Evolutionary conservation across 305 asterid genomes (phyloP).

Genomic region (Vinca major): DNA sequence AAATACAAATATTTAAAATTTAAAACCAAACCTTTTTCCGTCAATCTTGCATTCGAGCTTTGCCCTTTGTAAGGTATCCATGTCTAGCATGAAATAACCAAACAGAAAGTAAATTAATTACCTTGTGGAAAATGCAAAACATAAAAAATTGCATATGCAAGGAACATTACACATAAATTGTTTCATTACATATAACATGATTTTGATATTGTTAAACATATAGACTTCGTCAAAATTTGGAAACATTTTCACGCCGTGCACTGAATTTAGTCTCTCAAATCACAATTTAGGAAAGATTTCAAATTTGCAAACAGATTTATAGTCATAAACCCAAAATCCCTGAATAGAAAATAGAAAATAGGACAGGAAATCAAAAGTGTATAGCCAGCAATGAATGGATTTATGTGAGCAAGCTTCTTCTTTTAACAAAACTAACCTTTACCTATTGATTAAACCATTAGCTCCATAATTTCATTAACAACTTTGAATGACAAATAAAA

Average conservation of each 20-base stretch:
- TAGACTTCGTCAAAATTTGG: not conserved
- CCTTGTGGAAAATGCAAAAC: not conserved
- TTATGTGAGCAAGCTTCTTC: not conserved
- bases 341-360: not conserved
- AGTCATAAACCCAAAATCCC: not conserved
- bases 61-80: constrained; percentile 99
- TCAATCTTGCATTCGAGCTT: constrained; percentile 62
- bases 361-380: not conserved
- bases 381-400: not conserved
- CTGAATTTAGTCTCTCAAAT: not conserved
- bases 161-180: not conserved
- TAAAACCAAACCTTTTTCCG: constrained; percentile 66
- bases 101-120: not conserved
- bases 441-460: not conserved
- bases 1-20: not conserved
- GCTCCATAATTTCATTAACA: not conserved
- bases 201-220: not conserved
- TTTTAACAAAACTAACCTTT: not conserved
- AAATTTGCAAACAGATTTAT: not conserved
- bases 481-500: not conserved
- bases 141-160: not conserved
- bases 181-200: not conserved
- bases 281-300: not conserved
- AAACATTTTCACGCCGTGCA: not conserved
- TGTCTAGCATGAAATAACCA: constrained; percentile 38